Evolutionary conservation across 495 filamentous ascomycete species (phyloP).

Genomic region (Hypoxylon trugodes): DNA sequence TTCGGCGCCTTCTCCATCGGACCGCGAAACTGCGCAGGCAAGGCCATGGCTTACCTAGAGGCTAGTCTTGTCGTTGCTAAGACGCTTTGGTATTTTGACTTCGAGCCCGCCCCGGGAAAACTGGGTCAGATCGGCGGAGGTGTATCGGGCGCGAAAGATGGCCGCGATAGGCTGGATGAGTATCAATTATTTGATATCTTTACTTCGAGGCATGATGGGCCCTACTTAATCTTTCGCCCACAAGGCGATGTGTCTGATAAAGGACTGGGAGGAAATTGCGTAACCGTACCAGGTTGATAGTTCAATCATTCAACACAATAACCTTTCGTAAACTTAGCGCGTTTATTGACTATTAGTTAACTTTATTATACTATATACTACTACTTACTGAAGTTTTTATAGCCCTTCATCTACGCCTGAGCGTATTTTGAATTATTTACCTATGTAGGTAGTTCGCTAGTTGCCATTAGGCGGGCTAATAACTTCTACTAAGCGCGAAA

Average conservation of each 20-base stretch:
- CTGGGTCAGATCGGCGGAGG: background rate
- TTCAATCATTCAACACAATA: too few relatives aligned
- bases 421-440: background rate
- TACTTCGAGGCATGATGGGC: background rate
- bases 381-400: too few relatives aligned
- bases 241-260: background rate
- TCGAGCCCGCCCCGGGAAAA: background rate
- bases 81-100: slow-evolving; percentile 33
- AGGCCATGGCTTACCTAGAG: slow-evolving; percentile 41
- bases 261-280: too few relatives aligned
- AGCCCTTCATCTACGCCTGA: background rate
- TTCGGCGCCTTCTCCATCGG: slow-evolving; percentile 57
- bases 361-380: too few relatives aligned
- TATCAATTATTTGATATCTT: slow-evolving; percentile 4
- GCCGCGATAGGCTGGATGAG: background rate
- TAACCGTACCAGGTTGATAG: too few relatives aligned
- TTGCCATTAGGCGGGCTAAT: background rate
- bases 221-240: background rate
- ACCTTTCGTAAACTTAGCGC: too few relatives aligned
- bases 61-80: slow-evolving; percentile 42
- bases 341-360: too few relatives aligned
- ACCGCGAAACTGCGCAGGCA: slow-evolving; percentile 43
- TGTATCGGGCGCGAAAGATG: background rate
- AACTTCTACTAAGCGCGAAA: too few relatives aligned
- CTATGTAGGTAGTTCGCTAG: background rate